Base-by-base conservation (phyloP, 116 monocot species). In the Cymodocea nodosa region DNA sequence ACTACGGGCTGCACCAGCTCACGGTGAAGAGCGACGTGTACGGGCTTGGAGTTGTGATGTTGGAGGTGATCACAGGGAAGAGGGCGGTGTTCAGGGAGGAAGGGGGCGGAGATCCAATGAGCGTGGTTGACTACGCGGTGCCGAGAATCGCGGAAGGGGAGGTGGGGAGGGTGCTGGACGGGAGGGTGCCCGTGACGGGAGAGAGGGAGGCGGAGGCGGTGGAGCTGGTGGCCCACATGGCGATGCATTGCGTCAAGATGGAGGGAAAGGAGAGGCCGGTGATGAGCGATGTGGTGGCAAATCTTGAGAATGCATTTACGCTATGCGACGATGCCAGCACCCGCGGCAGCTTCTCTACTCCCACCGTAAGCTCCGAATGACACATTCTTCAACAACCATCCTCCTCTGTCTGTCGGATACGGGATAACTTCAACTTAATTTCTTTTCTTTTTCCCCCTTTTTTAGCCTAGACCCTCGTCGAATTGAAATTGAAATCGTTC, bases 1-100 rank as follows among this genome's bases (percentile, higher is more conserved):
- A 80, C 77, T 71, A 77, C 6, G 77, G 71, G 0, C 80, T 80
- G 12, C 64, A 78, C 30, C 79, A 85, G 0, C 56, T 93, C 53
- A 88, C 89, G 12, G 79, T 75, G 44, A 93, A 89, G 80, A 89
- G 89, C 50, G 93, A 93, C 68, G 85, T 93, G 15, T 93, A 93
- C 19, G 81, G 93, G 4, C 71, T 93, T 35, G 93, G 93, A 4
- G 93, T 93, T 4, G 86, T 93, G 55, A 78, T 93, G 75, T 68
- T 93, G 15, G 93, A 93, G 70, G 76, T 81, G 11, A 35, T 95
- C 55, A 85, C 95, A 0, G 95, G 95, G 36, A 87, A 71, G 50
- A 48, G 76, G 20, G 95, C 85, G 15, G 85, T 95, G 51, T 90
- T 85, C 48, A 85, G 77, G 67, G 84, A 80, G 15, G 63, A 8